phyloP scores from a whole-genome alignment of 352 stramenopile genomes.

The Phytophthora ramorum region DNA sequence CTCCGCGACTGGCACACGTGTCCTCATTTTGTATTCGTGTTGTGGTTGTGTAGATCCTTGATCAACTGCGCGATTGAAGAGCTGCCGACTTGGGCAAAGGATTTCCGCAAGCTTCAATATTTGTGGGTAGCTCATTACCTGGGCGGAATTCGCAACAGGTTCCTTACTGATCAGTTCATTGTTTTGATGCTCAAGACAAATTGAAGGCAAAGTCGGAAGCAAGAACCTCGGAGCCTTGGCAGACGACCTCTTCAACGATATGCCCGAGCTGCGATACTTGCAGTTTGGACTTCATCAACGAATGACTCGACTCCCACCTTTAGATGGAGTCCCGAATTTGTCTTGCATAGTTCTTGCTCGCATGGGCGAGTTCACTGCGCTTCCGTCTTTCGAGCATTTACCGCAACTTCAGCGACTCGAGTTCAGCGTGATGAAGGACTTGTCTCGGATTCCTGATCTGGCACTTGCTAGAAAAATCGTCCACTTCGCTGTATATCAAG shows the following conservation, averaged over 20 bases:
- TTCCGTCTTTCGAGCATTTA: constrained; percentile 38
- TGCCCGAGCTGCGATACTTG: constrained; percentile 41
- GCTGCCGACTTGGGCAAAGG: constrained; percentile 38
- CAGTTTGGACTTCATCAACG: constrained; percentile 41
- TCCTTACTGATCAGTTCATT: background rate
- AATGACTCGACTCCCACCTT: constrained; percentile 31
- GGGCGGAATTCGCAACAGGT: too few relatives aligned
- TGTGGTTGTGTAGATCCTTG: constrained; percentile 22
- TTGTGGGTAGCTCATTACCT: constrained; percentile 34
- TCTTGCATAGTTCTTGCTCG: constrained; percentile 38
- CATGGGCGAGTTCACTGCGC: constrained; percentile 17
- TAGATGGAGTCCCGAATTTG: constrained; percentile 41
- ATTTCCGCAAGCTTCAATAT: constrained; percentile 46
- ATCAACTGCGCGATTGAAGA: constrained; percentile 38
- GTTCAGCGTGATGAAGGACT: constrained; percentile 21
- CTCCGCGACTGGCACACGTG: background rate
- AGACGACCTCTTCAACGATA: constrained; percentile 39
- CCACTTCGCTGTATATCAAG: constrained; percentile 37
- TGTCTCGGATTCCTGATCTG: constrained; percentile 37
- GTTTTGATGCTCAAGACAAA: constrained; percentile 31
- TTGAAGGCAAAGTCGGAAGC: constrained; percentile 43
- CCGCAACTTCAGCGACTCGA: constrained; percentile 35
- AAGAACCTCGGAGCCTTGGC: constrained; percentile 27
- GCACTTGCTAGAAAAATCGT: constrained; percentile 10
- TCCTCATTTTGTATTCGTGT: background rate